Base-by-base conservation (phyloP, 1,284 basidiomycete species). In the Leccinum pachyderme region DNA sequence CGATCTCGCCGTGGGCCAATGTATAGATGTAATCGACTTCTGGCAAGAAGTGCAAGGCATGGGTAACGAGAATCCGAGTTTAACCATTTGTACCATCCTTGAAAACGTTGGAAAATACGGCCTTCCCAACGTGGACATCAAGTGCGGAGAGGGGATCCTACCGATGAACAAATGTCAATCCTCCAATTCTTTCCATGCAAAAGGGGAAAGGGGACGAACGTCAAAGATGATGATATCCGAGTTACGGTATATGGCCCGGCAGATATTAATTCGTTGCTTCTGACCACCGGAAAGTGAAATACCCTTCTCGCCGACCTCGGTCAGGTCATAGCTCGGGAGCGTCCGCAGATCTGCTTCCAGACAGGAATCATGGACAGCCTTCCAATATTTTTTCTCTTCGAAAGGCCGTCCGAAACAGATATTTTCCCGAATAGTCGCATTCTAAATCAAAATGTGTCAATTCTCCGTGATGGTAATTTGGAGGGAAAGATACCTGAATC, bases 251-350 rank as follows among this genome's bases (percentile, higher is more conserved):
- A 95, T 86, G 0, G 91, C 86, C 52, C 94, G 84, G 44, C 89
- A 91, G 53, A 94, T 87, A 63, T 86, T 87, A 56, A 86, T 63
- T 15, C 89, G 81, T 65, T 90, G 87, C 63, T 88, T 95, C 69
- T 92, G 89, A 2, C 91, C 91, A 7, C 93, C 91, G 41, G 86
- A 90, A 8, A 93, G 79, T 13, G 86, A 87, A 51, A 93, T 89
- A n/a, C 88, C 87, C 77, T 87, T 91, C 72, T 95, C 93, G n/a
- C 93, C 93, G 49, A 96, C 94, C 69, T 94, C 91, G 0, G 94
- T 96, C 59, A 88, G 67, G 65, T 97, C 87, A 3, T 87, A 85
- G 52, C 82, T 75, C 2, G 86, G 82, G 15, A 89, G 75, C 57
- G 87, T 76, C 47, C 81, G 81, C 32, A 89, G 69, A 67, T 89